Base-by-base conservation (phyloP, 768 basidiomycete species). In the Hydnomerulius pinastri region DNA sequence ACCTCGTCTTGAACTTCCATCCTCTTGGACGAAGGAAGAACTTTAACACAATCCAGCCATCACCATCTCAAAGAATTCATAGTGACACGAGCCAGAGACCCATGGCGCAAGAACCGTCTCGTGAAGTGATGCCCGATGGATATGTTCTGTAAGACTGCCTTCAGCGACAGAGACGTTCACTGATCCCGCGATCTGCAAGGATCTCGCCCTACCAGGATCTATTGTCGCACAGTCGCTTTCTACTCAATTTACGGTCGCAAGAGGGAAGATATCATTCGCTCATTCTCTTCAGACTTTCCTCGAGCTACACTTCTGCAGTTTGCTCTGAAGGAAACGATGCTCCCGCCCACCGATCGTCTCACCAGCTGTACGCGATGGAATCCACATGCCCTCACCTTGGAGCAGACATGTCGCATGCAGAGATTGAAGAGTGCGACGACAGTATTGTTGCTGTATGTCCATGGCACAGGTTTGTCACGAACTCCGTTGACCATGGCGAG, bases 341-440 rank as follows among this genome's bases (percentile, higher is more conserved):
- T 43, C 23, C 4, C 20, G n/a, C 17, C 37, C 43, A 44, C 21
- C 40, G 29, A 20, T 27, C 28, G 21, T 18, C 35, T 29, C 17
- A 56, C 42, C 70, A 88, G 56, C 71, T 90, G 11, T 91, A 90
- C 61, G 82, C 80, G 7, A 91, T 92, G 88, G 88, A 91, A 66
- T 80, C 86, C 4, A 80, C 76, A 9, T 91, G 89, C 64, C 89
- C 89, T 4, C 90, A 92, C 70, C 75, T 90, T 7, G 87, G 88
- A 3, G 88, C 87, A 18, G 87, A 90, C 48, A 74, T 90, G 67
- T 86, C 84, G 12, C 86, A 90, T 71, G 87, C 87, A 1, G 86
- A 87, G 33, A 86, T 88, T n/a, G 86, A 88, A 59, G 66, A 76
- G 44, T 83, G 77, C 53, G 83, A 84, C 42, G 70, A 67, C 11